Base-by-base conservation (phyloP, 139 green algal genomes). In the Parachlorella kessleri region DNA sequence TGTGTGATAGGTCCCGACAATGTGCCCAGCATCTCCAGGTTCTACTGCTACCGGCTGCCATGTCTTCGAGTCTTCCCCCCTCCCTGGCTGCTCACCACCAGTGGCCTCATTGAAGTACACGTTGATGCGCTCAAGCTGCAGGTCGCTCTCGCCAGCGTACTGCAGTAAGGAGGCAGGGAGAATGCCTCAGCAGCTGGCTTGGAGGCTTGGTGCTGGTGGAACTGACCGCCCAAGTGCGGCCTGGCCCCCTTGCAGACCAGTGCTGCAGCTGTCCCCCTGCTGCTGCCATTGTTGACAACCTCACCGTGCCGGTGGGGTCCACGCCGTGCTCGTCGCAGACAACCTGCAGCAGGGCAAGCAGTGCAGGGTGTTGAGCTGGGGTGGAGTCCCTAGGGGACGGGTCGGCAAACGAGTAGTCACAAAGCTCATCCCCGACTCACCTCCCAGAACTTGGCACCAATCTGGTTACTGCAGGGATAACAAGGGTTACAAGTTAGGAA, bases 81-180 rank as follows among this genome's bases (percentile, higher is more conserved):
- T n/a, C n/a, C n/a, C n/a, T n/a, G n/a, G n/a, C n/a, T n/a, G n/a
- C n/a, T n/a, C n/a, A 59, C 75, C 96, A n/a, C 95, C 96, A 38
- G 91, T 96, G 70, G 97, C 97, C 89, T 99, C 97, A 83, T 99
- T 99, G 92, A 97, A 99, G 91, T 99, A 99, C 21, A 99, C 97
- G 83, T 99, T 99, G 89, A 99, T 97, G 79, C 97, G 93, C 91
- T 99, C 97, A 59, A 99, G 88, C 91, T 99, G 97, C 59, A 99
- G 90, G 86, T 99, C 97, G 24, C 86, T 94, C 89, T 98, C 94
- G 48, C 96, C 96, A 54, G 92, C 71, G 64, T 88, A 88, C 68
- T 86, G 75, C 55, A 78, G 9, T 38, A 23, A 18, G 37, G 3
- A 67, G 24, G 3, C 40, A 8, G 26, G n/a, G 18, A 32, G 65